Conservation (phyloP, 805 yeast genomes). For the Yueomyces sp. region DNA sequence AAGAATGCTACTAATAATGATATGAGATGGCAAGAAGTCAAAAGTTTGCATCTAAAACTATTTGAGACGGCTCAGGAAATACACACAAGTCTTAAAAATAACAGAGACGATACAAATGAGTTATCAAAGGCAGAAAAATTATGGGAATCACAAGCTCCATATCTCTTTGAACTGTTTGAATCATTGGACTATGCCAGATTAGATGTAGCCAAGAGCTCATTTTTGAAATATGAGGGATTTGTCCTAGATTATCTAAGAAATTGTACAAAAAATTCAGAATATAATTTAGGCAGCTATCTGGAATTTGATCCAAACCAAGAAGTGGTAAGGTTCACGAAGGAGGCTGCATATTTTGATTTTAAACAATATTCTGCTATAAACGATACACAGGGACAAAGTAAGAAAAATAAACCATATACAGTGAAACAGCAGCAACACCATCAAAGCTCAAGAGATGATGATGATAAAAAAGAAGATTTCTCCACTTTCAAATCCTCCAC, state of each 20-base stretch:
- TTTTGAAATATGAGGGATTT: conserved; percentile 53
- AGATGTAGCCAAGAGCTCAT: conserved; percentile 47
- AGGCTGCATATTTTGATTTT: conserved; percentile 21
- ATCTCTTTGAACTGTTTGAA: conserved; percentile 62
- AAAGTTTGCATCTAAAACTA: conserved; percentile 30
- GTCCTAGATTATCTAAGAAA: conserved; percentile 38
- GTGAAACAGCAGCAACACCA: neutral
- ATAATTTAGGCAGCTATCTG: conserved; percentile 50
- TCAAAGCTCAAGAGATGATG: neutral
- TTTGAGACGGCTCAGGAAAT: conserved; percentile 27
- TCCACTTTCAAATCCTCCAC: too few species aligned
- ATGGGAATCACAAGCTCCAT: conserved; percentile 74
- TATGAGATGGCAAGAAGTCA: conserved; percentile 40
- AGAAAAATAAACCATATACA: neutral
- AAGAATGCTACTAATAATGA: conserved; percentile 40
- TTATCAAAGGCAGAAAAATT: neutral
- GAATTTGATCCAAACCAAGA: conserved; percentile 51
- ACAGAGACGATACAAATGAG: conserved; percentile 25
- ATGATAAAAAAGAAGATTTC: too few species aligned
- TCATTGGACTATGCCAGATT: conserved; percentile 52
- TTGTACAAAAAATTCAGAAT: conserved; percentile 40
- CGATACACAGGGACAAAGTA: neutral
- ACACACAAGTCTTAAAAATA: neutral
- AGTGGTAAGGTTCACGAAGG: conserved; percentile 39
- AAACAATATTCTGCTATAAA: conserved; percentile 1